phyloP scores from a whole-genome alignment of 148 eudicot genomes.

The Cornus florida region DNA sequence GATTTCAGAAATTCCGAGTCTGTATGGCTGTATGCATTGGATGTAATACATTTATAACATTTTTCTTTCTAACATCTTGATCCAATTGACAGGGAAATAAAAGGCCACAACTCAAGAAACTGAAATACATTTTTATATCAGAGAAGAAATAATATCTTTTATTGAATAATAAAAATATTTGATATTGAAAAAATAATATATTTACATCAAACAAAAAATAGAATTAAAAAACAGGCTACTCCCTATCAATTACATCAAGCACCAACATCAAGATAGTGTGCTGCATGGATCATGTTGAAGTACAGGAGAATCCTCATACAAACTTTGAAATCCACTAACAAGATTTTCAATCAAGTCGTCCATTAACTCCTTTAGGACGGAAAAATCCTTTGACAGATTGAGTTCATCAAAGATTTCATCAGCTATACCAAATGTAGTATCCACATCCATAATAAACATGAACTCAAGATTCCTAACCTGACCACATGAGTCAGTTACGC shows the following conservation, averaged over 20 bases:
- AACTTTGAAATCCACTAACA: background rate
- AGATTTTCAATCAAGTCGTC: slow-evolving; percentile 12
- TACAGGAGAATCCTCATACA: no score
- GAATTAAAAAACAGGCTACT: no score
- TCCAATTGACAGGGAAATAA: no score
- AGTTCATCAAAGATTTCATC: slow-evolving; percentile 41
- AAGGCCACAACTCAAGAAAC: no score
- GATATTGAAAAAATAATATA: no score
- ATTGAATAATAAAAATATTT: no score
- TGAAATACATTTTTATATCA: no score
- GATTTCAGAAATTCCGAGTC: slow-evolving; percentile 92
- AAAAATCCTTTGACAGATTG: slow-evolving; percentile 32
- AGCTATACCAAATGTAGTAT: slow-evolving; percentile 35
- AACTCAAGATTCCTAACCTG: slow-evolving; percentile 19
- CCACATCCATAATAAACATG: slow-evolving; percentile 20
- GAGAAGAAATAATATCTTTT: no score
- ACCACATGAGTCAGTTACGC: slow-evolving; percentile 11
- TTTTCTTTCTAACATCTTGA: no score
- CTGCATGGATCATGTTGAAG: background rate
- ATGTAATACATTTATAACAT: no score
- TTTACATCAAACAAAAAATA: no score
- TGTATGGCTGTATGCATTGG: slow-evolving; percentile 88
- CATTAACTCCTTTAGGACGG: slow-evolving; percentile 13
- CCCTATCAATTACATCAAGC: background rate
- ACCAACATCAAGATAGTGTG: background rate